These are phyloP conservation scores for Fallopia convolvulus DNA, from an alignment of 148 eudicot species.

Conservation along the genomic window DNA sequence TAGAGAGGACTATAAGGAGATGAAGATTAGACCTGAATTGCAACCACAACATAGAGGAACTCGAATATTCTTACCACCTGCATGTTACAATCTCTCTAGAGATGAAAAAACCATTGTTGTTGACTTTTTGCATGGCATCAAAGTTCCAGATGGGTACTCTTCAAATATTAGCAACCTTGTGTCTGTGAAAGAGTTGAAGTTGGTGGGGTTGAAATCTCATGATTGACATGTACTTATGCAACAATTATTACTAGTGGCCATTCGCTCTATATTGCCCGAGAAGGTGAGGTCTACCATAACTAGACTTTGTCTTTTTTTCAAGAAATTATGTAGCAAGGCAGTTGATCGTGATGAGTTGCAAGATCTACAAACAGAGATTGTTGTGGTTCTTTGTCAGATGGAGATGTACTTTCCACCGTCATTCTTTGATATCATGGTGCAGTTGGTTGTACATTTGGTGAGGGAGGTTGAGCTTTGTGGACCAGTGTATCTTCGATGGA, in stretches of 20 bases:
- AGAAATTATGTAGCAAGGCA: neutral
- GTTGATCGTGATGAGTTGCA: neutral
- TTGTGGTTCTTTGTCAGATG: neutral
- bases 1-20: too few relatives aligned
- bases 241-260: neutral
- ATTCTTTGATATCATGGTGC: constrained; percentile 4
- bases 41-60: neutral
- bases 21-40: neutral
- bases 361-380: neutral
- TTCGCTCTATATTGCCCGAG: neutral
- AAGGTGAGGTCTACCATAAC: neutral
- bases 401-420: neutral
- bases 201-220: too few relatives aligned
- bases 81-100: neutral
- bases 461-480: neutral
- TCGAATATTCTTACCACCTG: neutral
- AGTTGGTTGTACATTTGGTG: neutral
- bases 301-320: neutral
- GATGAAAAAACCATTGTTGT: neutral
- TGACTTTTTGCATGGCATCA: neutral
- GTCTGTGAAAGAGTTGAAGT: too few relatives aligned
- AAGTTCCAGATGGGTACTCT: too few relatives aligned
- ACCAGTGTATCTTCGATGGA: neutral
- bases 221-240: neutral
- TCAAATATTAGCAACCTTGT: too few relatives aligned